Evolutionary conservation across 345 rosid species (phyloP), one percentile per base, ranked within the genome.

Genomic region (Clausena lansium): DNA sequence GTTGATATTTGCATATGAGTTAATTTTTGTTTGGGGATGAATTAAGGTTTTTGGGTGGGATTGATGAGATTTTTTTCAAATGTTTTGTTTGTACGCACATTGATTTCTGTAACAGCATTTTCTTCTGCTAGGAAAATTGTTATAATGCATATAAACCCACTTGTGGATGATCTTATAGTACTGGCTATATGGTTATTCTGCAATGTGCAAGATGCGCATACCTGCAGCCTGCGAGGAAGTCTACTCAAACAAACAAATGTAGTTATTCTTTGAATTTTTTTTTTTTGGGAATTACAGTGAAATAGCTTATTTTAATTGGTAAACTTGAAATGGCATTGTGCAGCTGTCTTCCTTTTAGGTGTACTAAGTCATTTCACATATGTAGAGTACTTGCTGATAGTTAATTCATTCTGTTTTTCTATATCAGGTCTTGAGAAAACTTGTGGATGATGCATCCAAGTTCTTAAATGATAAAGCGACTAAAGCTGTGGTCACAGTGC

Each of bases 361-460:
- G 68, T 64, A 17, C 7, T 19, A 64, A 30, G 20, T 64, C 41
- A 64, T 64, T 60, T 70, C 20, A 45, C 30, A 35, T 22, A 1
- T 59, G 47, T 4, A 39, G 33, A 32, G 13, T 61, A 10, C 8
- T 9, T 27, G 71, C 7, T 82, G 65, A 54, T 22, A 10, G 4
- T 70, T 10, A 19, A 14, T 77, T 63, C 25, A 7, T 76, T 25
- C 33, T 57, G n/a, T 58, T 41, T 27, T 75, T 61, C 11, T 75
- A 77, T 67, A 63, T 52, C 78, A 96, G 99, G 98, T 96, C 62
- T 83, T 96, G 88, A 96, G 98, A 78, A 96, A 96, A 81, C 95
- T 96, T 35, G 98, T 88, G 35, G 97, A 96, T 88, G 99, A 94
- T 90, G 98, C 99, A 3, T 96, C 91, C 0, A 90, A 89, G 73